Base-by-base conservation (phyloP, 257 asterid genomes). In the Paulownia fortunei region DNA sequence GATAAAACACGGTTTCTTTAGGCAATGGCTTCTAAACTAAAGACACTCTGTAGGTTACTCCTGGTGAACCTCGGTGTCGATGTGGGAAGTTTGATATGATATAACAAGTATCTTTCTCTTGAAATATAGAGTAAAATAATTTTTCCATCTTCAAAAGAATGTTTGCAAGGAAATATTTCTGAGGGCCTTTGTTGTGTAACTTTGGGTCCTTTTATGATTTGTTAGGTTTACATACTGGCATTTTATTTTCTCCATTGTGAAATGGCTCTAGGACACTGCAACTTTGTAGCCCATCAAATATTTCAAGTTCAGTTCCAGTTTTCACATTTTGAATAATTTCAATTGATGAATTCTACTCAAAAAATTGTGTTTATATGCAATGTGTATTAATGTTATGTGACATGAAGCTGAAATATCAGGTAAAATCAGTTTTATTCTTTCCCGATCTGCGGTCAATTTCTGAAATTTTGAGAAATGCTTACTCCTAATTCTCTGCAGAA, bases 401-500 rank as follows among this genome's bases (percentile, higher is more conserved):
- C 58, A n/a, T 10, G 34, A 47, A 61, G 37, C 71, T 69, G 16
- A 16, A 11, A 30, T 26, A 8, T 32, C 42, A 16, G 24, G 55
- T 41, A n/a, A 16, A 26, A 6, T 30, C 27, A 4, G 8, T 60
- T 32, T 19, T 18, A 13, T 15, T 44, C 44, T 46, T 44, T 77
- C 32, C 49, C 32, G n/a, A 51, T n/a, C 15, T 11, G 59, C 70
- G 59, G 27, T 51, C 30, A 12, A 44, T 72, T 70, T 66, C 67
- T 73, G 73, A 81, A 47, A 62, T 34, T 52, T 32, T 52, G 58
- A 39, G 42, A 18, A 37, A 39, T 75, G 30, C 26, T 30, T 69
- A 3, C 30, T n/a, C 6, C 44, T 32, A 13, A 26, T 52, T 68
- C 19, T 67, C 23, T 2, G 83, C 79, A 83, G 84, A 63, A 69